phyloP scores from a whole-genome alignment of 1,284 basidiomycete genomes.

The Butyriboletus regius region DNA sequence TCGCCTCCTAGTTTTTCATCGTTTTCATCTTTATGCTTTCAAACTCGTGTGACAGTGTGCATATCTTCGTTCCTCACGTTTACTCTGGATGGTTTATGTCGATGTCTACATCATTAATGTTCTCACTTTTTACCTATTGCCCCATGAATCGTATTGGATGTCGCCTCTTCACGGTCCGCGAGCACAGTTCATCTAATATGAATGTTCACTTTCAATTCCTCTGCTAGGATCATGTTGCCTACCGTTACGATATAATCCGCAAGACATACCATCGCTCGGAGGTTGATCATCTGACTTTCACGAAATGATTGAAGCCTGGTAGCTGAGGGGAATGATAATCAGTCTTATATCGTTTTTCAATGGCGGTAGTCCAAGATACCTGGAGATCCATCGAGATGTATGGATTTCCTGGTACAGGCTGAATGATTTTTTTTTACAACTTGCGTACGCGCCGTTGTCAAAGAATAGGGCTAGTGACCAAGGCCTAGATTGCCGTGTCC shows the following conservation, averaged over 20 bases:
- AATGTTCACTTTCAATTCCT: too few relatives aligned
- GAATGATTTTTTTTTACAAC: neutral
- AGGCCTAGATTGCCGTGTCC: too few relatives aligned
- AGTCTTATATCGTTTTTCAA: neutral
- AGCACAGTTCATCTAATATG: neutral
- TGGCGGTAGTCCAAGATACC: neutral
- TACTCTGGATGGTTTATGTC: neutral
- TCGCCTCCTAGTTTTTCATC: neutral
- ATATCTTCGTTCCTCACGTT: constrained; percentile 14
- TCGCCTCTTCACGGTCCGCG: neutral
- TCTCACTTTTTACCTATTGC: neutral
- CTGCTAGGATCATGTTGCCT: neutral
- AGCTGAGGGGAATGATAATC: neutral
- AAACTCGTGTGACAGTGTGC: neutral
- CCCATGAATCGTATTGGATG: neutral
- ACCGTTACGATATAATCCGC: neutral
- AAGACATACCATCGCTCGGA: neutral
- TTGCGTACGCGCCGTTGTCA: neutral
- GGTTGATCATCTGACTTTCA: neutral
- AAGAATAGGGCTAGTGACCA: neutral
- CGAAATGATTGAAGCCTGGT: neutral
- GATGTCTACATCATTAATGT: constrained; percentile 3
- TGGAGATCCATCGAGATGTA: neutral
- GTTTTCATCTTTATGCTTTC: constrained; percentile 13
- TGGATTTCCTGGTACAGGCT: neutral